Evolutionary conservation across 2,329 filamentous ascomycete genomes (phyloP), one percentile per base, ranked within the genome.

Genomic region (Fusarium stilboides): DNA sequence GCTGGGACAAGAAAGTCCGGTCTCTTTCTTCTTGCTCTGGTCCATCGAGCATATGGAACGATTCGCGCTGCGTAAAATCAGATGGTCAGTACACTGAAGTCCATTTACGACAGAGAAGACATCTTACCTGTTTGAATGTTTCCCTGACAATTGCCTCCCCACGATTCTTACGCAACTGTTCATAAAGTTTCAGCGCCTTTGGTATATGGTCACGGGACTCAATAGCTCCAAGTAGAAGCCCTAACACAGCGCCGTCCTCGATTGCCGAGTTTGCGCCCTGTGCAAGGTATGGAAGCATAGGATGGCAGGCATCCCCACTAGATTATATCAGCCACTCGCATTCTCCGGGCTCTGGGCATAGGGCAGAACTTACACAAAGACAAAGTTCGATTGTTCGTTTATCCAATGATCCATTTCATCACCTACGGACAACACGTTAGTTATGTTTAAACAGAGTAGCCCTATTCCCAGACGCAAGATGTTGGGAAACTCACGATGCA

Each of bases 181-280:
- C 79, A 70, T 87, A 87, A 59, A 83, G 70, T 26, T 71, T 72
- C 19, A 85, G 73, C 0, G 80, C 83, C n/a, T 80, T 78, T 0
- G 82, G 81, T 3, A 89, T 60, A 28, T 86, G 81, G 0, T 83
- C 79, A 46, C 80, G 83, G 1, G 76, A 77, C 34, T 80, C 77
- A 12, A 90, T 79, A 4, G 84, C 80, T 0, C 85, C 84, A 0
- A 92, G 78, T 2, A 92, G 72, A 1, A 83, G 80, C 1, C 90
- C 90, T 0, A 92, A 78, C 0, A 91, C 88, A 0, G 89, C 89
- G 0, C 89, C 90, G 54, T 93, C 91, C 73, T 93, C 90, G 2
- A 93, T 81, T 1, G 87, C 86, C 0, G 86, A 89, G 73, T 91
- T 91, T 15, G 90, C 90, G 0, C 91, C 90, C 76, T 89, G 91